phyloP scores from a whole-genome alignment of 306 rosid genomes.

The Malus sieversii region DNA sequence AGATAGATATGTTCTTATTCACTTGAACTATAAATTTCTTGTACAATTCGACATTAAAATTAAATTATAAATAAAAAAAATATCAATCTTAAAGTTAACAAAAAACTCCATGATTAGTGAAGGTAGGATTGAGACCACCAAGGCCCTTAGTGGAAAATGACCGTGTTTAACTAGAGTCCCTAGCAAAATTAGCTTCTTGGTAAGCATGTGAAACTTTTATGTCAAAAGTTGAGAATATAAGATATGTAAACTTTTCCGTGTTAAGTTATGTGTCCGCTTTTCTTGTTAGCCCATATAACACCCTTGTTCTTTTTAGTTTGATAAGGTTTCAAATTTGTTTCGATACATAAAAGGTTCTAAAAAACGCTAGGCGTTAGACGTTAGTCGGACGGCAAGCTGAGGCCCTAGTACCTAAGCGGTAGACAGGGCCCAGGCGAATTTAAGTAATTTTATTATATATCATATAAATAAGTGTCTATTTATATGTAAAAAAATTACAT shows the following conservation, averaged over 20 bases:
- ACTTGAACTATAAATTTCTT: no score
- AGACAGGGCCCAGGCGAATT: fast-evolving
- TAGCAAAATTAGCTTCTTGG: not conserved
- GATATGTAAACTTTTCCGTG: not conserved
- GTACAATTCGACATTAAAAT: no score
- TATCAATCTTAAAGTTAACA: not conserved
- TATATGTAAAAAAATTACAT: no score
- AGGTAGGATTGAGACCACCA: not conserved
- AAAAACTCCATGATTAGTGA: not conserved
- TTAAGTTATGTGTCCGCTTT: not conserved
- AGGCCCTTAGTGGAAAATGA: not conserved
- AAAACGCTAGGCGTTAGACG: no score
- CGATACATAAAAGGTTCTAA: no score
- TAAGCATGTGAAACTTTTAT: not conserved
- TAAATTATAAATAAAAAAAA: no score
- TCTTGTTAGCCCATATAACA: not conserved
- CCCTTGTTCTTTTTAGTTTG: not conserved
- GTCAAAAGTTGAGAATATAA: not conserved
- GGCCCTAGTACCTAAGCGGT: no score
- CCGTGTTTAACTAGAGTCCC: not conserved
- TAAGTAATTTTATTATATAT: no score
- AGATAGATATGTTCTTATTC: no score
- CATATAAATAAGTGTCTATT: no score
- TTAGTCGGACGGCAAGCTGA: no score
- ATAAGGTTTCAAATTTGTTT: not conserved